A percentile compares a stretch with the other conserved stretches of the same genome.
phyloP scores from a whole-genome alignment of 192 early-diverging fungal genomes.

The Kappamyces sp. region DNA sequence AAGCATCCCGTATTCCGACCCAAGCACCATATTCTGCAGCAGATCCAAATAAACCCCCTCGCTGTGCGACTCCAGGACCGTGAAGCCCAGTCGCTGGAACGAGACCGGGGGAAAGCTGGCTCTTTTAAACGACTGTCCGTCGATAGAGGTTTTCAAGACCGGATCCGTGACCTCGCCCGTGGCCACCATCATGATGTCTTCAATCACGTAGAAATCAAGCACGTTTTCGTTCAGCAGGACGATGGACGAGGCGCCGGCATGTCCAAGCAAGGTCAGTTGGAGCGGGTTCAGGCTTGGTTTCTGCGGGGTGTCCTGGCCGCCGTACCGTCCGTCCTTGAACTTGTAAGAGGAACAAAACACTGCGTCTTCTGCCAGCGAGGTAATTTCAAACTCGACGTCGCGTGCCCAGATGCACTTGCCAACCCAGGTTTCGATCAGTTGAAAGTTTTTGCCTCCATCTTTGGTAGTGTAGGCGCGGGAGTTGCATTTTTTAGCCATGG shows the following conservation, averaged over 20 bases:
- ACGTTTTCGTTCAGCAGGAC: conserved; percentile 60
- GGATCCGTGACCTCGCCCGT: conserved; percentile 42
- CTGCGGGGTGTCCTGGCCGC: conserved; percentile 47
- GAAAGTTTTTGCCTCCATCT: conserved; percentile 53
- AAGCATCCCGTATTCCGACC: conserved; percentile 71
- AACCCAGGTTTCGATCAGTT: conserved; percentile 68
- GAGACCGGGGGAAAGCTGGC: conserved; percentile 81
- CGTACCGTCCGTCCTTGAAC: conserved; percentile 54
- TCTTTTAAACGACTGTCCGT: conserved; percentile 65
- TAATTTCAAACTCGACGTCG: conserved; percentile 43
- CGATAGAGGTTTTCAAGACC: conserved; percentile 62
- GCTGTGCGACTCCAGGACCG: conserved; percentile 76
- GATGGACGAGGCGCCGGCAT: conserved; percentile 41
- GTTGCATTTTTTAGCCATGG: conserved; percentile 46
- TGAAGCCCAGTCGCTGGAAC: conserved; percentile 67
- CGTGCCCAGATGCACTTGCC: conserved; percentile 74
- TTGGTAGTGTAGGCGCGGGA: conserved; percentile 66
- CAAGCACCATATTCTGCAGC: conserved; percentile 22
- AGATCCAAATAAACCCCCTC: conserved; percentile 41
- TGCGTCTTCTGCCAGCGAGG: conserved; percentile 51
- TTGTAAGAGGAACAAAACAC: conserved; percentile 69
- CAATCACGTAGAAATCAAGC: conserved; percentile 72
- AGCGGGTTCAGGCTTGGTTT: conserved; percentile 52
- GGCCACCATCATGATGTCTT: conserved; percentile 75
- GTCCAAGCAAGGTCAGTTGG: conserved; percentile 62